These are phyloP conservation scores for Aspergillus felis DNA, from an alignment of 2,329 filamentous ascomycete species.

Conservation along the genomic window DNA sequence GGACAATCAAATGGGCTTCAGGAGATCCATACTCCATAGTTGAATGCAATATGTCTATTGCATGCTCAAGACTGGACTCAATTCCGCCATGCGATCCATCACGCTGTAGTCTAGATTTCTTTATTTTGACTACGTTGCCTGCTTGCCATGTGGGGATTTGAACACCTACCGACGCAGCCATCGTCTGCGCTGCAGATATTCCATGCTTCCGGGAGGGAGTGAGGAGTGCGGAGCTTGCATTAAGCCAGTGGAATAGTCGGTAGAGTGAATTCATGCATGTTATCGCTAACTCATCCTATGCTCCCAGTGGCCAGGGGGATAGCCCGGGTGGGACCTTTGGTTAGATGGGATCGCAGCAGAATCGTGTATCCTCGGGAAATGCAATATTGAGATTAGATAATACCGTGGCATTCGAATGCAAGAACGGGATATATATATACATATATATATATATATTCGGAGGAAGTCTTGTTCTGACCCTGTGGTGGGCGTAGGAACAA, in stretches of 20 bases:
- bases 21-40: background rate
- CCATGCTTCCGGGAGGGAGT: background rate
- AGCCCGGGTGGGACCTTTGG: background rate
- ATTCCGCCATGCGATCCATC: background rate
- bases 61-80: background rate
- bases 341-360: background rate
- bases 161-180: background rate
- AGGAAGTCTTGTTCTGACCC: background rate
- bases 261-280: background rate
- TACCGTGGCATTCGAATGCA: background rate
- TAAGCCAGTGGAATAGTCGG: background rate
- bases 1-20: background rate
- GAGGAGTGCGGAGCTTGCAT: background rate
- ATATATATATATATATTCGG: too few species aligned
- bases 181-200: background rate
- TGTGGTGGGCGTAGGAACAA: background rate
- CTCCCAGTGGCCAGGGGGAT: background rate
- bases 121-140: too few species aligned
- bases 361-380: background rate
- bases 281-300: background rate
- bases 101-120: background rate
- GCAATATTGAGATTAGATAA: background rate
- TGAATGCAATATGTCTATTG: background rate
- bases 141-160: background rate
- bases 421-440: background rate